phyloP scores from a whole-genome alignment of 495 filamentous ascomycete genomes.

The Alectoria sarmentosa region DNA sequence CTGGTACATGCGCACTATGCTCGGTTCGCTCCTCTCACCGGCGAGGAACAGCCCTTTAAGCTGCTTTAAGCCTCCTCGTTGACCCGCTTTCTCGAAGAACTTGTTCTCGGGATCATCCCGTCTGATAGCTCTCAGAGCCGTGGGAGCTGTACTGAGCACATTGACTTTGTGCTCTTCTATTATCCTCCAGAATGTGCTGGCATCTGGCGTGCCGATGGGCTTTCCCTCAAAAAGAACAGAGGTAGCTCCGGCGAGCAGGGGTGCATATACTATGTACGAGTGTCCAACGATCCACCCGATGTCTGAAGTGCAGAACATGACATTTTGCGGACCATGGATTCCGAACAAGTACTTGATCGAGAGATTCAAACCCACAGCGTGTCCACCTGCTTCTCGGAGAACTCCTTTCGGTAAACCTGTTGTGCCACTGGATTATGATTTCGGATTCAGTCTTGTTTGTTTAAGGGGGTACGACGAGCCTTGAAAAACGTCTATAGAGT shows the following conservation, averaged over 20 bases:
- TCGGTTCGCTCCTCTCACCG: slow-evolving; percentile 83
- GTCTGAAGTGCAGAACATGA: slow-evolving; percentile 78
- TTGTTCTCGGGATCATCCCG: slow-evolving; percentile 73
- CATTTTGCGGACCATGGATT: slow-evolving; percentile 71
- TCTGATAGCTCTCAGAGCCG: slow-evolving; percentile 77
- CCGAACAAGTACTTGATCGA: slow-evolving; percentile 74
- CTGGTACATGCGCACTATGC: slow-evolving; percentile 74
- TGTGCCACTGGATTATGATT: too few relatives aligned
- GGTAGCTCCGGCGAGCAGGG: slow-evolving; percentile 74
- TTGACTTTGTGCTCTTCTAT: slow-evolving; percentile 80
- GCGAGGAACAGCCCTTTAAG: slow-evolving; percentile 76
- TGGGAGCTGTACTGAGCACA: slow-evolving; percentile 78
- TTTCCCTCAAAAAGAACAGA: slow-evolving; percentile 91
- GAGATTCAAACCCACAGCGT: slow-evolving; percentile 77
- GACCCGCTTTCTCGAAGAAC: slow-evolving; percentile 52
- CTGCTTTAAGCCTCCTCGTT: slow-evolving; percentile 57
- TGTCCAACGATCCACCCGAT: slow-evolving; percentile 85
- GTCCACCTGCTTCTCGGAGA: slow-evolving; percentile 72
- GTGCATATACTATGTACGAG: slow-evolving; percentile 79
- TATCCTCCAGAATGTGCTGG: slow-evolving; percentile 81
- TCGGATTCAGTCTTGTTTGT: too few relatives aligned
- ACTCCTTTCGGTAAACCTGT: slow-evolving; percentile 89
- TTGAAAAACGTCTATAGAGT: too few relatives aligned
- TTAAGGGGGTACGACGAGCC: too few relatives aligned
- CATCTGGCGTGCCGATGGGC: slow-evolving; percentile 82